These are phyloP conservation scores for Arctium minus DNA, from an alignment of 129 eudicot genomes.

Conservation along the genomic window DNA sequence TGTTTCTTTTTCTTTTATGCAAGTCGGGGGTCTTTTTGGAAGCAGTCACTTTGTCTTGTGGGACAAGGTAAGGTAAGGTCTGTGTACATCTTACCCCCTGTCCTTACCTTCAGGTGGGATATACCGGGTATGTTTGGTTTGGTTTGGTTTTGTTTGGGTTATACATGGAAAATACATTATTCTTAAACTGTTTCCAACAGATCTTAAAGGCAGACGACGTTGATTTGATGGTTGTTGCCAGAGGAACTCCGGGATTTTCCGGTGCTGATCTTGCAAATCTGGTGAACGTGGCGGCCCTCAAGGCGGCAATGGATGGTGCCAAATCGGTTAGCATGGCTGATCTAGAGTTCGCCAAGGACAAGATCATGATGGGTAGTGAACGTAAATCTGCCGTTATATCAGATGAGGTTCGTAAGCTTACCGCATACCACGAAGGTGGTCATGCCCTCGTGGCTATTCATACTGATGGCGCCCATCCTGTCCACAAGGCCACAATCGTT, in stretches of 20 bases:
- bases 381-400: constrained; percentile 94
- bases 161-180: neutral
- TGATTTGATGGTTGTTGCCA: constrained; percentile 76
- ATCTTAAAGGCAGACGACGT: constrained; percentile 91
- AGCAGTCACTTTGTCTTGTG: no score
- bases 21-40: no score
- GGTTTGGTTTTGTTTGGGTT: neutral
- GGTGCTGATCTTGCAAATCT: constrained; percentile 97
- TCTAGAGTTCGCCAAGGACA: constrained; percentile 88
- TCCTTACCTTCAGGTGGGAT: no score
- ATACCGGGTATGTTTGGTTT: no score
- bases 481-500: constrained; percentile 96
- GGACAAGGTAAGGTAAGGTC: no score
- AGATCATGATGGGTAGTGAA: constrained; percentile 97
- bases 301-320: constrained; percentile 99
- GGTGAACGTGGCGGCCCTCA: constrained; percentile 93
- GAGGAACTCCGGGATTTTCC: constrained; percentile 97
- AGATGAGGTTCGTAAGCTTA: constrained; percentile 70
- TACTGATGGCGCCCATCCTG: constrained; percentile 93
- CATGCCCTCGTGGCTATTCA: constrained; percentile 93
- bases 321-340: constrained; percentile 79
- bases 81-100: no score
- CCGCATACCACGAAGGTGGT: constrained; percentile 97
- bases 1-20: no score
- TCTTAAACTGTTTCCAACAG: constrained; percentile 26